phyloP scores from a whole-genome alignment of 495 filamentous ascomycete genomes.

The Neurospora tetrasperma region DNA sequence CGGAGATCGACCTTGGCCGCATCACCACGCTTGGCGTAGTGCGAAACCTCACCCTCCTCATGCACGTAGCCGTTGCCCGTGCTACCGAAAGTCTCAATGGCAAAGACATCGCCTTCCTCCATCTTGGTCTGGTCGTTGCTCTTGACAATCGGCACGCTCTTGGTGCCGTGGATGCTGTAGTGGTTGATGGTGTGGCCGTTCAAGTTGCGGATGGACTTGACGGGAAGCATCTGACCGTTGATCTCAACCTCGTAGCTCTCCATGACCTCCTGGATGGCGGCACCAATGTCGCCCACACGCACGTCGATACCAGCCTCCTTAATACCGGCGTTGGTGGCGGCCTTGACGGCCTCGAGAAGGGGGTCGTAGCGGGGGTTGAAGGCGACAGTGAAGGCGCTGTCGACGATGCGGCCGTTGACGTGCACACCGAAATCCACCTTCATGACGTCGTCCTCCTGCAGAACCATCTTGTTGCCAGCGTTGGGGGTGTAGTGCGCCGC shows the following conservation, averaged over 20 bases:
- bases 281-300: conserved; percentile 66
- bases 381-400: conserved; percentile 85
- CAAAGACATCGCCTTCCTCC: conserved; percentile 90
- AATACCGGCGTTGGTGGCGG: conserved; percentile 80
- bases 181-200: conserved; percentile 83
- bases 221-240: conserved; percentile 63
- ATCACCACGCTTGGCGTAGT: conserved; percentile 59
- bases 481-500: conserved; percentile 88
- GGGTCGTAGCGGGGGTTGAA: conserved; percentile 82
- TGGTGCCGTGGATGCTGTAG: conserved; percentile 77
- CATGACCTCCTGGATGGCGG: conserved; percentile 75
- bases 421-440: conserved; percentile 91
- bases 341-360: conserved; percentile 69
- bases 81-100: conserved; percentile 89
- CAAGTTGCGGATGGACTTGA: conserved; percentile 80
- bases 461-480: conserved; percentile 75
- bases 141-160: conserved; percentile 88
- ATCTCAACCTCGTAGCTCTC: conserved; percentile 81
- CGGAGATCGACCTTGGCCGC: conserved; percentile 57
- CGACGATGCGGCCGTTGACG: conserved; percentile 82
- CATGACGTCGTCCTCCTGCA: conserved; percentile 79
- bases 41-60: conserved; percentile 74
- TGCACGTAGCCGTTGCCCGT: conserved; percentile 79
- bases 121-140: conserved; percentile 71
- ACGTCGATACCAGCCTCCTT: conserved; percentile 77